phyloP scores from a whole-genome alignment of 257 asterid species.

The Leptodermis oblonga region DNA sequence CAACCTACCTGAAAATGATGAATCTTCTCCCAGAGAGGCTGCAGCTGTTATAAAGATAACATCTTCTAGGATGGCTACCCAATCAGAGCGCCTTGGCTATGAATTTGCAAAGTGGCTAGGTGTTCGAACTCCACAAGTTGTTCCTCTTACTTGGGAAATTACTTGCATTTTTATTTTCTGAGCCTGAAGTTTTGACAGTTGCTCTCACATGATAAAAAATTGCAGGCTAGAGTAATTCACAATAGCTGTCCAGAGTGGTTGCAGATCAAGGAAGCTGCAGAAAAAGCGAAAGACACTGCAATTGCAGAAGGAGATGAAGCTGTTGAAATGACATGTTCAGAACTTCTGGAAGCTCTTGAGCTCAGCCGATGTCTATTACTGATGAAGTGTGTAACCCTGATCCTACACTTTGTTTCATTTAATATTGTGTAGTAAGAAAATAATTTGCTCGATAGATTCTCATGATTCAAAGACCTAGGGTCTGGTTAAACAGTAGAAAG shows the following conservation, averaged over 20 bases:
- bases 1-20: conserved; percentile 66
- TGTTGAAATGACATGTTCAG: conserved; percentile 91
- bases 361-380: conserved; percentile 92
- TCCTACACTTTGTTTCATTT: not conserved
- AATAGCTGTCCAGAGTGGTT: conserved; percentile 86
- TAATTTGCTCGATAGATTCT: not conserved
- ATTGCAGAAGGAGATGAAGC: conserved; percentile 72
- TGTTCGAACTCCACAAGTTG: conserved; percentile 96
- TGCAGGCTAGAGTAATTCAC: conserved; percentile 93
- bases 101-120: conserved; percentile 99
- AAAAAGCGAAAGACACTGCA: conserved; percentile 77
- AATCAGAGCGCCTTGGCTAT: conserved; percentile 95
- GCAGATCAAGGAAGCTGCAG: conserved; percentile 91
- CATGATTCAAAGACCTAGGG: not conserved
- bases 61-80: conserved; percentile 99
- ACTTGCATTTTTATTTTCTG: conserved; percentile 22
- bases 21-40: conserved; percentile 69
- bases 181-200: conserved; percentile 16
- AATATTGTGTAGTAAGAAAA: not conserved
- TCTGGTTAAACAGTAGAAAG: not conserved
- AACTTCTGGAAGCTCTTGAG: conserved; percentile 99
- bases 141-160: conserved; percentile 38
- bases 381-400: conserved; percentile 60
- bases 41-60: conserved; percentile 97
- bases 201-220: not conserved